A percentile compares a stretch with the other conserved stretches of the same genome.
Evolutionary conservation across 192 early-diverging fungal genomes (phyloP).

Genomic region (Jimgerdemannia flammicorona): DNA sequence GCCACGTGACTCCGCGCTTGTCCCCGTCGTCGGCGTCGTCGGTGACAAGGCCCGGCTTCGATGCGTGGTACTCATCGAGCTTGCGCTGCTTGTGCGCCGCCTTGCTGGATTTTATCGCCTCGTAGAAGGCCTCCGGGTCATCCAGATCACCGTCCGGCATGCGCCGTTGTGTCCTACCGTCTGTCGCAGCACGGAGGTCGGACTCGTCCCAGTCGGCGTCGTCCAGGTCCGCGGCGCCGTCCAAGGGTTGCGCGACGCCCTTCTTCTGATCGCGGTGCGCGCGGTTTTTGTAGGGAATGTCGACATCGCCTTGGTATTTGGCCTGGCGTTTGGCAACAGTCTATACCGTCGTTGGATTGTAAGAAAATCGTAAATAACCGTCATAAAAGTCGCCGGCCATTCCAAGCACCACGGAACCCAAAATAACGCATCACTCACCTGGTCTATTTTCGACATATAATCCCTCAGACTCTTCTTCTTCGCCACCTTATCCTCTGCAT

Average conservation of each 20-base stretch:
- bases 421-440: background rate
- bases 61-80: conserved; percentile 34
- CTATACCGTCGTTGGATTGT: conserved; percentile 8
- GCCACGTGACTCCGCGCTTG: conserved; percentile 81
- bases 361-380: no score
- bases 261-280: conserved; percentile 31
- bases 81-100: conserved; percentile 50
- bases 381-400: no score
- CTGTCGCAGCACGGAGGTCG: conserved; percentile 46
- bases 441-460: conserved; percentile 64
- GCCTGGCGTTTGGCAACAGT: conserved; percentile 27
- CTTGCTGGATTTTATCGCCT: conserved; percentile 38
- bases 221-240: conserved; percentile 42
- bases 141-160: conserved; percentile 24
- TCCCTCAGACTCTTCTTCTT: conserved; percentile 56
- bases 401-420: background rate
- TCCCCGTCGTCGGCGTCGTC: conserved; percentile 42
- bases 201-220: conserved; percentile 58
- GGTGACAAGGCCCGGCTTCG: conserved; percentile 30
- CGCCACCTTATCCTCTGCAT: conserved; percentile 76
- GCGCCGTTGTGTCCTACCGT: conserved; percentile 17
- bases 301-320: conserved; percentile 68
- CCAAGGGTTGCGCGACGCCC: conserved; percentile 37
- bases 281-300: conserved; percentile 76
- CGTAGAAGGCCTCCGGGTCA: conserved; percentile 54